Percentiles rank a stretch among this genome's conserved stretches.
Conservation (phyloP, 2,329 filamentous ascomycete genomes). For the Lasiodiplodia sp. region DNA sequence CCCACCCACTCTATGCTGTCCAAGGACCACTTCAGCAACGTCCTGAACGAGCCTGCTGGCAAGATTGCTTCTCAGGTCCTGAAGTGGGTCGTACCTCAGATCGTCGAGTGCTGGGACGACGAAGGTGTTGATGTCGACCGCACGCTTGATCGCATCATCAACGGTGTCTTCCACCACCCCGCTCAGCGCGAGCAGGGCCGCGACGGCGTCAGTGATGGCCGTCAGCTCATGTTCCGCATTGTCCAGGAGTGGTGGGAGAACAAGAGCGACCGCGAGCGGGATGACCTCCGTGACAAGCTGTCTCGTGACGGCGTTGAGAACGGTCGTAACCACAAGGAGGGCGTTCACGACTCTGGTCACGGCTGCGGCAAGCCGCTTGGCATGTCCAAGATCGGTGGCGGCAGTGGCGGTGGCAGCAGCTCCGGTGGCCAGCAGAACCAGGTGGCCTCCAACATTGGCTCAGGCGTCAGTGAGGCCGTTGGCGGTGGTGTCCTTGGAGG, state of each 20-base stretch:
- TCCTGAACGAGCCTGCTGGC: conserved; percentile 87
- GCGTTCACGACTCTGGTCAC: conserved; percentile 82
- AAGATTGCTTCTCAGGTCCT: conserved; percentile 80
- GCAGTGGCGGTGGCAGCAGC: conserved; percentile 48
- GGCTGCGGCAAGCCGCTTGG: conserved; percentile 82
- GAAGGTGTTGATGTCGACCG: conserved; percentile 72
- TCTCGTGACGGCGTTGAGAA: conserved; percentile 78
- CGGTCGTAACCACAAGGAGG: conserved; percentile 86
- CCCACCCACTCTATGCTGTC: conserved; percentile 96
- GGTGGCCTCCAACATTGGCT: conserved; percentile 51
- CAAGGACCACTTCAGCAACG: conserved; percentile 93
- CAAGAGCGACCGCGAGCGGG: conserved; percentile 67
- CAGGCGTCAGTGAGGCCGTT: conserved; percentile 65
- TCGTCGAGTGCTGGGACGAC: conserved; percentile 88
- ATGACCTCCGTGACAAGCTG: conserved; percentile 76
- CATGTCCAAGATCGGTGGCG: conserved; percentile 63
- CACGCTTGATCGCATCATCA: conserved; percentile 77
- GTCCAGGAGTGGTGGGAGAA: conserved; percentile 84
- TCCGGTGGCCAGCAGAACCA: conserved; percentile 38
- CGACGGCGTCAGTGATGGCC: conserved; percentile 75
- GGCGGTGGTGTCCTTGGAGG: conserved; percentile 72
- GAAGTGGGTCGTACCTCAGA: conserved; percentile 85
- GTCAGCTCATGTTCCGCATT: conserved; percentile 77
- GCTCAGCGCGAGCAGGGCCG: conserved; percentile 74
- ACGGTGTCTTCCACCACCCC: conserved; percentile 87